Percentiles rank a stretch among this genome's conserved stretches.
Conservation (phyloP, 345 rosid species). For the Anacardium occidentale region DNA sequence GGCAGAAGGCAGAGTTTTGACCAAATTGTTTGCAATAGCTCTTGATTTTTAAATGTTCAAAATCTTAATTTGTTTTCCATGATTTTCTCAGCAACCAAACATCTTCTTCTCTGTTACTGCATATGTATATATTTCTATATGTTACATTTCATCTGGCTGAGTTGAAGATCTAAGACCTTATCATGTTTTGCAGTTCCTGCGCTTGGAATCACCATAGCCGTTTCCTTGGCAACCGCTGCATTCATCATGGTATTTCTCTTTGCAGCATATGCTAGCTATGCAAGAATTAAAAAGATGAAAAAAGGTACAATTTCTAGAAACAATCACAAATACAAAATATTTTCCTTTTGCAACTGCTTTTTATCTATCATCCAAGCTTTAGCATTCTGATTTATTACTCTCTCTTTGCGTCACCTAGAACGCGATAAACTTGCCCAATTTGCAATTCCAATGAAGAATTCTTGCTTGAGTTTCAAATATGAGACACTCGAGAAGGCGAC, state of each 20-base stretch:
- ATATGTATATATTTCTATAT: too few relatives aligned
- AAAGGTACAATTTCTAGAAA: conserved; percentile 26
- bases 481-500: conserved; percentile 58
- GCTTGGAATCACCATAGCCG: conserved; percentile 25
- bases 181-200: conserved; percentile 24
- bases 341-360: too few relatives aligned
- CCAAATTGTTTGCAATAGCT: background rate
- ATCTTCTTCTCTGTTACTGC: background rate
- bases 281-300: conserved; percentile 29
- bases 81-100: background rate
- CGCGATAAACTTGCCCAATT: conserved; percentile 26
- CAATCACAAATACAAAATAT: background rate
- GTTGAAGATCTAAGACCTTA: background rate
- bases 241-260: conserved; percentile 31
- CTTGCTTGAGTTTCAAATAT: conserved; percentile 37
- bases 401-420: conserved; percentile 19
- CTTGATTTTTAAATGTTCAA: background rate
- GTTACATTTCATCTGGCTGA: background rate
- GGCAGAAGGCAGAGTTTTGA: background rate
- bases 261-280: conserved; percentile 31
- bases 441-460: conserved; percentile 27
- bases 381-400: background rate
- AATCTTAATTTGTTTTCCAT: background rate
- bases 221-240: conserved; percentile 35
- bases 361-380: background rate